Percentiles rank a stretch among this genome's conserved stretches.
Conservation (phyloP, 768 basidiomycete genomes). For the Melanogaster broomeanus region DNA sequence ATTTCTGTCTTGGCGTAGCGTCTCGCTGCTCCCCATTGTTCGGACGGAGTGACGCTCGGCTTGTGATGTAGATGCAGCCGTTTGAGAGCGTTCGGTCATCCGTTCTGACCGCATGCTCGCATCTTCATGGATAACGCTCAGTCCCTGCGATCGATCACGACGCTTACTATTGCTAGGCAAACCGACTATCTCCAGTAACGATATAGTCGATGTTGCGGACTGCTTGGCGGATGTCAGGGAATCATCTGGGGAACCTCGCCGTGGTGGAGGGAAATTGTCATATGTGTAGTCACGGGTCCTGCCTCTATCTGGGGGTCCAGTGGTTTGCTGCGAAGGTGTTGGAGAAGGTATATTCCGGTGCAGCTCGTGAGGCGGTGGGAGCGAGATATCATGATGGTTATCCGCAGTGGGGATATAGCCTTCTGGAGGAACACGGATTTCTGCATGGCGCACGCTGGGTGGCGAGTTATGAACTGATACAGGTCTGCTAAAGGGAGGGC, state of each 20-base stretch:
- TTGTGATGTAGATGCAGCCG: slow-evolving; percentile 19
- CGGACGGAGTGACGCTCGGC: slow-evolving; percentile 11
- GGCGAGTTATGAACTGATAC: slow-evolving; percentile 22
- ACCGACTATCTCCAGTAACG: slow-evolving; percentile 34
- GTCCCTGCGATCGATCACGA: slow-evolving; percentile 22
- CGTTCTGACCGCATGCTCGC: slow-evolving; percentile 29
- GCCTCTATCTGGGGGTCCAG: slow-evolving; percentile 22
- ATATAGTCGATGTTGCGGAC: slow-evolving; percentile 30
- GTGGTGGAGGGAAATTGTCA: slow-evolving; percentile 15
- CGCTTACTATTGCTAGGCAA: slow-evolving; percentile 18
- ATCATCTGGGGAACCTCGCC: slow-evolving; percentile 29
- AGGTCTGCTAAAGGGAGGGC: slow-evolving; percentile 14
- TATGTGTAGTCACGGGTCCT: slow-evolving; percentile 26
- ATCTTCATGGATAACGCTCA: slow-evolving; percentile 36
- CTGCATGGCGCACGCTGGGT: slow-evolving; percentile 10
- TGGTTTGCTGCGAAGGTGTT: slow-evolving; percentile 25
- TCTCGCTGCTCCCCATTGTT: slow-evolving; percentile 20
- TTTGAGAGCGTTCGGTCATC: slow-evolving; percentile 23
- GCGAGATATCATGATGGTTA: slow-evolving; percentile 37
- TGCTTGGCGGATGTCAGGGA: slow-evolving; percentile 31
- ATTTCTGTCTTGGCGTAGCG: slow-evolving; percentile 13
- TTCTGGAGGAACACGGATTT: slow-evolving; percentile 44
- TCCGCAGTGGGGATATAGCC: slow-evolving; percentile 49
- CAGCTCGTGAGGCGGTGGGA: slow-evolving; percentile 56
- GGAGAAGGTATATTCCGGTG: slow-evolving; percentile 31